Base-by-base conservation (phyloP, 1,284 basidiomycete genomes). In the Ceratobasidium sp. region DNA sequence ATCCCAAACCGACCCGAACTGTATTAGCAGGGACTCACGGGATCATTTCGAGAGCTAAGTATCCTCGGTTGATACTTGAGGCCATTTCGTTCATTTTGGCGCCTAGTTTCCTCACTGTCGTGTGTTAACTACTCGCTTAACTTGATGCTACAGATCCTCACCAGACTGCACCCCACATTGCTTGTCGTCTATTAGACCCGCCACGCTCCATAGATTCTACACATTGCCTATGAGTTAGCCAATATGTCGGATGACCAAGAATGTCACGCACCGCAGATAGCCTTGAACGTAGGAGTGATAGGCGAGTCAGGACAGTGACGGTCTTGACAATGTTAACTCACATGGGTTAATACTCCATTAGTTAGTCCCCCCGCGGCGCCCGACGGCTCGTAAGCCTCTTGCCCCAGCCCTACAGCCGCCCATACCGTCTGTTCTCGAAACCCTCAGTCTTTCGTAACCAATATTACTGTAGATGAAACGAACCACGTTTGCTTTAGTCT, bases 281-380 rank as follows among this genome's bases (percentile, higher is more conserved):
- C 43, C 62, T 65, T 44, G 56, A 59, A 3, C 11, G 29, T 15
- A n/a, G 25, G 11, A 2, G 29, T 29, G 22, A 29, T 43, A 19
- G 22, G 22, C 34, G 17, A 44, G 29, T 67, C 17, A 13, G 37
- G 19, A 54, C n/a, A 37, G 34, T 9, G 7, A 46, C 13, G 25
- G 11, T 17, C 7, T 46, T 8, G 19, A 46, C 2, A 13, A 15
- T 9, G 11, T 34, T 22, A 25, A 19, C 71, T 34, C 37, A 75
- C 71, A n/a, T 76, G n/a, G 6, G 74, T 67, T 1, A 76, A 52
- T 15, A 76, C 40, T n/a, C 74, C 74, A n/a, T 67, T 43, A 62
- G 59, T 34, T 6, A 2, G 4, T 37, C 32, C 9, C 2, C 25
- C 51, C 22, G 29, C 22, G 7, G 15, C 13, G 19, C 64, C 43